Evolutionary conservation across 352 stramenopile genomes (phyloP), one percentile per base, ranked within the genome.

Genomic region (Blastocystis sp.): DNA sequence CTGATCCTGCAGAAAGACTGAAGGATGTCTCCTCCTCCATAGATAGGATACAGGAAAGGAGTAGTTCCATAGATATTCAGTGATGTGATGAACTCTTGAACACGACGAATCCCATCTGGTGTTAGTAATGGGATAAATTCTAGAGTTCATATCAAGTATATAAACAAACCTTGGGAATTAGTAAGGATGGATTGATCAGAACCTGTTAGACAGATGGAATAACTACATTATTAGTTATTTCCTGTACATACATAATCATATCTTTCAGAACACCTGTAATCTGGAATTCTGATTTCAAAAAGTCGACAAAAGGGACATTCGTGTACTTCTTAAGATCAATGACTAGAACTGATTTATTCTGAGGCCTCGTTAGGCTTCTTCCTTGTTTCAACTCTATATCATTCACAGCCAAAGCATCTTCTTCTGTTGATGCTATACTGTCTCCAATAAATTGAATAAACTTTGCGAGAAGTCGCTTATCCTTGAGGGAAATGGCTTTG

Each of bases 361-460:
- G 78, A n/a, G 78, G 78, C 6, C 78, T 35, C 6, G 40, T 77
- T 22, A 79, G 44, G 24, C 60, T 89, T 5, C 66, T 19, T 6
- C 60, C 78, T 44, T 89, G 78, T 51, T 89, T 76, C 60, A 89
- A 35, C 30, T 89, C 66, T 0, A 89, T n/a, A 37, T 89, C 78
- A 42, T 89, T 89, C 22, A 89, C 62, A 17, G 27, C 17, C 42
- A 53, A 58, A 15, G 57, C 33, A 27, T 89, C 78, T 42, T 82
- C 27, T 27, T 89, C 78, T 30, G 30, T 37, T 19, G 37, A 24
- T 19, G 30, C 22, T 11, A 42, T 48, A 40, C 66, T 66, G 33
- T 89, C 78, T 13, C 60, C 48, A 30, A 76, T 58, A 37, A 89
- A 89, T 51, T 89, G 78, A 37, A 89, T 89, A 33, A 89, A 89